Base-by-base conservation (phyloP, 352 stramenopile species). In the Globisporangium ultimum region DNA sequence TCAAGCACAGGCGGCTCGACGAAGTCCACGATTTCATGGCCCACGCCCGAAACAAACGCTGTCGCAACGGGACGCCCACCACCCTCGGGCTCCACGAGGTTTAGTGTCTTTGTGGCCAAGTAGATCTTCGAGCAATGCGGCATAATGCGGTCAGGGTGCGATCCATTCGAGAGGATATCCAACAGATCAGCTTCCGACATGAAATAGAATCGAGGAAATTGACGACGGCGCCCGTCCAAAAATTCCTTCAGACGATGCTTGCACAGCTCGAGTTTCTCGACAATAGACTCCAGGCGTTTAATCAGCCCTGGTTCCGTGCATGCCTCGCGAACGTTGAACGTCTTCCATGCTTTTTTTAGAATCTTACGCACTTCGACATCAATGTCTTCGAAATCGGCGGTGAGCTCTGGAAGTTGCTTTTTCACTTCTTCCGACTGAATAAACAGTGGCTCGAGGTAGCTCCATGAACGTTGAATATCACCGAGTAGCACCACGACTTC, bases 341-440 rank as follows among this genome's bases (percentile, higher is more conserved):
- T 93, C 62, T 84, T 77, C 85, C 82, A 97, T 11, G 94, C 87
- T 15, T 72, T 78, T 28, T 91, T 75, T 17, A 98, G 68, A 38
- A 96, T 94, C 34, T 74, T 58, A 17, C 93, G 91, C 28, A 98
- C 93, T 15, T 98, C 89, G 17, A 90, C 78, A 63, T 98, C 95
- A 53, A 98, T 98, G 47, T 93, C 83, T 69, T 95, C 91, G 65
- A 98, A 98, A 55, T 97, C 86, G 4, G 89, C 79, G 0, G 95
- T 96, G 56, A 98, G 76, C 64, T 98, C 91, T 2, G 95, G 95
- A 5, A 98, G 73, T 57, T 98, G 95, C 49, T 95, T 90, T 60
- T 98, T 98, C 14, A 98, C 95, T 77, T 98, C 95, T 66, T 98
- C 95, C 0, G 91, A 98, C 54, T 94, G 84, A 55, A 98, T 97